These are phyloP conservation scores for Talaromyces sp. DNA, from an alignment of 2,329 filamentous ascomycete species.

Conservation along the genomic window DNA sequence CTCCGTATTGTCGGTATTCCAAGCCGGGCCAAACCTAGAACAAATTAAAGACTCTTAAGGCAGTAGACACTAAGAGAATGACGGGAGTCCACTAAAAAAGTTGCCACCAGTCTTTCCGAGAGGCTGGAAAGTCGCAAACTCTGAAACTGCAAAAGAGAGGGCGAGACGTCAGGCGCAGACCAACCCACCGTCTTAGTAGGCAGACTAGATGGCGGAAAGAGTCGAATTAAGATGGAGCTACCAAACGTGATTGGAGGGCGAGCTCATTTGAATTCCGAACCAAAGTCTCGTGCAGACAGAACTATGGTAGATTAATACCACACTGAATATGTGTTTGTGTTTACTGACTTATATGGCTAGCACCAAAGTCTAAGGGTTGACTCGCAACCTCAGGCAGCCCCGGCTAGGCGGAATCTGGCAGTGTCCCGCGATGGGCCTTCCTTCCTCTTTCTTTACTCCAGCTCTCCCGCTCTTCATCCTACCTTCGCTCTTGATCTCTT, in stretches of 20 bases:
- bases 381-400: constrained; percentile 7
- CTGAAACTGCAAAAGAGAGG: background rate
- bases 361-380: constrained; percentile 1
- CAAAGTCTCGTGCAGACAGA: background rate
- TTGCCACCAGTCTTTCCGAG: constrained; percentile 11
- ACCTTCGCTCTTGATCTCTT: background rate
- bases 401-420: constrained; percentile 8
- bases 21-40: background rate
- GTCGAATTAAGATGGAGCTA: background rate
- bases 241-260: background rate
- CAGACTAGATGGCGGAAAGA: constrained; percentile 1
- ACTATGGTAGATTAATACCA: background rate
- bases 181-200: constrained; percentile 1
- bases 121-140: constrained; percentile 10
- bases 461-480: background rate
- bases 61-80: background rate
- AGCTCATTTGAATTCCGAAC: constrained; percentile 2
- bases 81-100: constrained; percentile 1
- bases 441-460: constrained; percentile 8
- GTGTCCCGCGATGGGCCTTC: constrained; percentile 9
- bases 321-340: background rate
- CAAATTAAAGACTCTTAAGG: background rate
- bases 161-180: constrained; percentile 1
- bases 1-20: constrained; percentile 5
- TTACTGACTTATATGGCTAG: background rate